Base-by-base conservation (phyloP, 768 basidiomycete species). In the Leucosporidium creatinivorum region DNA sequence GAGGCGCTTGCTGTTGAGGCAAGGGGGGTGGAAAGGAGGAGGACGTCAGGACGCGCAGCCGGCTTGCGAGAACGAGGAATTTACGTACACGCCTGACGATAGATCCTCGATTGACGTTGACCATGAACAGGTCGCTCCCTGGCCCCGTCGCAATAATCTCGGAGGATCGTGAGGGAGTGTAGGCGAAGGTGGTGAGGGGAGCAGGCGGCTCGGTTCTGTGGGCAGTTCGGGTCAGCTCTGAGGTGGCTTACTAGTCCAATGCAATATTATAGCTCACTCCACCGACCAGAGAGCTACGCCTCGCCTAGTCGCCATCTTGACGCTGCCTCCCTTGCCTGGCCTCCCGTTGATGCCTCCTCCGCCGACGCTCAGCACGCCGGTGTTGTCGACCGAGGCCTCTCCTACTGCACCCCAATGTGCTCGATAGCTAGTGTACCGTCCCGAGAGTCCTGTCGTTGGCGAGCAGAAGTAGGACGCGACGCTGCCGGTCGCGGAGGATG, bases 381-480 rank as follows among this genome's bases (percentile, higher is more conserved):
- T 85, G 69, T 96, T 92, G 49, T 88, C 90, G 55, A 87, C 84
- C 58, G 84, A 69, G 58, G 97, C 80, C 75, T 88, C 89, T 75
- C 85, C 86, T 5, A 93, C 89, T 2, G 84, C 60, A 12, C 71
- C 71, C n/a, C 63, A 31, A n/a, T 75, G 74, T 1, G 62, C 74
- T 44, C 63, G 60, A 66, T 76, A 70, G 67, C 72, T 62, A 63
- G 75, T 73, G 68, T 76, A 75, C 56, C 77, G 63, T 12, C 68
- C 68, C 15, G 62, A 61, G 49, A 69, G 70, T 6, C 59, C 68
- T 17, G 69, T 56, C 58, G 62, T 72, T 0, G 75, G 26, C 69
- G 67, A 23, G 75, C 78, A 82, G 79, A 89, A 85, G 76, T 86
- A 84, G 1, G 88, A 87, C 50, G 82, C 77, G 68, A 96, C 83